phyloP scores from a whole-genome alignment of 164 flowering plant species.

The Sedum album region DNA sequence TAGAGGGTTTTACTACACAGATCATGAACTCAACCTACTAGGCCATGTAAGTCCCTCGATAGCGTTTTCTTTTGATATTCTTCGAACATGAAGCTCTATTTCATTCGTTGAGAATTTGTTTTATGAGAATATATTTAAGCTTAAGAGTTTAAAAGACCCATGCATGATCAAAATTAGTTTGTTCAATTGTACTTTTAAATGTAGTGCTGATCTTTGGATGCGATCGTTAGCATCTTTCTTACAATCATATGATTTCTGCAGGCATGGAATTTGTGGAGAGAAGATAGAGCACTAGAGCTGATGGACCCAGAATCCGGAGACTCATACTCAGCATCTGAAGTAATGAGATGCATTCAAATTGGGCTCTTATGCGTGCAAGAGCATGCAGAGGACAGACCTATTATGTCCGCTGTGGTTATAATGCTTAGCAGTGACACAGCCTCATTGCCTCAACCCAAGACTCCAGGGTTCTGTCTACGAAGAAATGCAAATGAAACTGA shows the following conservation, averaged over 20 bases:
- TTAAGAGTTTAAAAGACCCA: not conserved
- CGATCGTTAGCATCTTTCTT: not conserved
- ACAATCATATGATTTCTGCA: not conserved
- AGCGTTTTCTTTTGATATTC: no score
- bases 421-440: not conserved
- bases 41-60: not conserved
- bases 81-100: no score
- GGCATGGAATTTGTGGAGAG: not conserved
- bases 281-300: not conserved
- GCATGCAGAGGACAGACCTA: not conserved
- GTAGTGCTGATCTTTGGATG: not conserved
- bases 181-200: no score
- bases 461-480: not conserved
- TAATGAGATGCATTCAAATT: not conserved
- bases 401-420: not conserved
- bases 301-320: not conserved
- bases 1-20: not conserved
- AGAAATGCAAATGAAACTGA: not conserved
- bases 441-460: not conserved
- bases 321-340: not conserved
- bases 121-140: no score
- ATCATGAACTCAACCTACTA: not conserved
- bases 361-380: not conserved
- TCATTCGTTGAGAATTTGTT: no score
- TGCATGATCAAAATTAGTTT: no score